Evolutionary conservation across 768 basidiomycete genomes (phyloP), one percentile per base, ranked within the genome.

Genomic region (Fibroporia radiculosa): DNA sequence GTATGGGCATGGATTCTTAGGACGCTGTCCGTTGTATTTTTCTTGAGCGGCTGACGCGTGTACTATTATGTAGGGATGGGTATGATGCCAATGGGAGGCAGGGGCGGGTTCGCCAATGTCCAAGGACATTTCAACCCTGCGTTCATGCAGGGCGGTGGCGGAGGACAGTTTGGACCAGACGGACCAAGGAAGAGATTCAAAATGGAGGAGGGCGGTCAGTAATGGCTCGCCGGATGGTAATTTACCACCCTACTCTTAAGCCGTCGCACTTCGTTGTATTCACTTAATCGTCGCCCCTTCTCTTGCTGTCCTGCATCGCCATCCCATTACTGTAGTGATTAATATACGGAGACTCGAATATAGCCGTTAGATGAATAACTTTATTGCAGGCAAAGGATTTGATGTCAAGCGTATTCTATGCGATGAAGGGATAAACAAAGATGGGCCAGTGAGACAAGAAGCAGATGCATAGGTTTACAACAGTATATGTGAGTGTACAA

Each of bases 91-190:
- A 66, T 70, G 66, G 72, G 65, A 20, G 71, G 70, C 42, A 62
- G 75, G 42, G 72, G 75, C 40, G 72, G 72, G 35, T 72, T 70
- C 59, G 70, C 66, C 48, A 68, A 64, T 51, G 64, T 68, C 36
- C 71, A 71, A 55, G 82, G 82, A 13, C 82, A 86, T 65, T 79
- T 82, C 67, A 85, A 85, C 59, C 82, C 84, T 3, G 79, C 82
- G 18, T 86, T 87, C 59, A 77, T 82, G 69, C 73, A 71, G 56
- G 58, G 65, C 27, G 63, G 67, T 12, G 62, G 59, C 31, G 68
- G 66, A 12, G 71, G 68, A 18, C 64, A 65, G 47, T 66, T 62
- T 49, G 66, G 60, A 31, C 70, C 69, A 24, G 69, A 75, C 51
- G 74, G 74, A 38, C 70, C 72, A 22, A 65, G 73, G 55, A 80